A percentile compares a stretch with the other conserved stretches of the same genome.
Evolutionary conservation across 345 rosid genomes (phyloP).

Genomic region (Psidium guajava): DNA sequence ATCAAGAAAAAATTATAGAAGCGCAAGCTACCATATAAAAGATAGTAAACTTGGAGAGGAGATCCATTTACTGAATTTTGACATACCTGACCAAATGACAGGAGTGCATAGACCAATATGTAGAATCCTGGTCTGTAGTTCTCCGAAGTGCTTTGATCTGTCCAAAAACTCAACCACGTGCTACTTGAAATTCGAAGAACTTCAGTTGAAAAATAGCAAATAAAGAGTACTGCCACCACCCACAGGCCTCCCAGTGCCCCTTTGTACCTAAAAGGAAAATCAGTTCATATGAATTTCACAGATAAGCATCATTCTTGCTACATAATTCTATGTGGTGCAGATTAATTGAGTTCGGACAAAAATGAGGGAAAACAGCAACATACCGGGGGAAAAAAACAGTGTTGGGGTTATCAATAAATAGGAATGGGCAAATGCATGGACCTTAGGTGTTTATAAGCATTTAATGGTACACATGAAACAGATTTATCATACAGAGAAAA

Average conservation of each 20-base stretch:
- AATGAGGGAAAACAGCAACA: neutral
- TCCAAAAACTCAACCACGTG: slow-evolving; percentile 92
- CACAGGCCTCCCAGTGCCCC: slow-evolving; percentile 83
- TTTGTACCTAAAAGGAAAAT: slow-evolving; percentile 50
- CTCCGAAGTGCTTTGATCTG: slow-evolving; percentile 52
- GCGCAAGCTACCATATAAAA: neutral
- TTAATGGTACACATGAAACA: neutral
- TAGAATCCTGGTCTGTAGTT: slow-evolving; percentile 49
- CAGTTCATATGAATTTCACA: neutral
- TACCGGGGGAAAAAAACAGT: neutral
- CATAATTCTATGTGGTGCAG: neutral
- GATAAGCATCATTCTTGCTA: neutral
- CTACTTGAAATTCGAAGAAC: slow-evolving; percentile 78
- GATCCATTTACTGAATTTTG: neutral
- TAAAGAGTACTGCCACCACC: slow-evolving; percentile 67
- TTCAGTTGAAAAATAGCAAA: slow-evolving; percentile 67
- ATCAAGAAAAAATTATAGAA: neutral
- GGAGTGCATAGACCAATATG: slow-evolving; percentile 53
- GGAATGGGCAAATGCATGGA: neutral
- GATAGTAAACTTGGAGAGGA: neutral
- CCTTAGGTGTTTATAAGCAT: neutral
- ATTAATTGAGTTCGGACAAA: neutral
- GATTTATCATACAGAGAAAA: neutral
- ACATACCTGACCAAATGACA: slow-evolving; percentile 74
- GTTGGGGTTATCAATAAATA: neutral